Evolutionary conservation across 805 yeast genomes (phyloP).

Genomic region (Metschnikowia similis): DNA sequence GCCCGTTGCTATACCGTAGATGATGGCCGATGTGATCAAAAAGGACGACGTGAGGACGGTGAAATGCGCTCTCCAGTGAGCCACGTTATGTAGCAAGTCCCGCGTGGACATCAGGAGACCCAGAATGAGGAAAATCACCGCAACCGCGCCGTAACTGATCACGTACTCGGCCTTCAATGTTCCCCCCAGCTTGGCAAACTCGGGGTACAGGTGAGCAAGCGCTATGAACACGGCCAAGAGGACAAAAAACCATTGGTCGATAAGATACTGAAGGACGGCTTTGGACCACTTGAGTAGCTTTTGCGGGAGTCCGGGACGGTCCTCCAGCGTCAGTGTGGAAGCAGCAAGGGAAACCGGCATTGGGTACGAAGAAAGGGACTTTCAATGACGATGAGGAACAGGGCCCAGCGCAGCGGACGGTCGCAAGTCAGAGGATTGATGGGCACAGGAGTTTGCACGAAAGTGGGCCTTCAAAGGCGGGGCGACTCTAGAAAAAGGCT

Average conservation of each 20-base stretch:
- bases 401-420: too few species aligned
- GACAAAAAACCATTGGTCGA: conserved; percentile 71
- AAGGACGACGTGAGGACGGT: conserved; percentile 66
- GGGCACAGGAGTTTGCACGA: neutral
- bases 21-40: conserved; percentile 63
- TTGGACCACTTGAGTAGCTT: conserved; percentile 1
- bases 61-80: conserved; percentile 79
- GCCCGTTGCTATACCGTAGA: conserved; percentile 70
- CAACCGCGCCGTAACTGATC: conserved; percentile 84
- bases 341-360: neutral
- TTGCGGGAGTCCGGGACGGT: neutral
- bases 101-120: conserved; percentile 74
- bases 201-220: conserved; percentile 73
- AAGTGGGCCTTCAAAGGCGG: too few species aligned
- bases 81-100: conserved; percentile 56
- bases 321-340: neutral
- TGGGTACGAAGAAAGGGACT: neutral
- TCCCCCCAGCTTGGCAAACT: conserved; percentile 83
- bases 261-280: conserved; percentile 22
- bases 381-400: too few species aligned
- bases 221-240: conserved; percentile 68
- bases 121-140: conserved; percentile 74
- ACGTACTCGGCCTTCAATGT: conserved; percentile 68
- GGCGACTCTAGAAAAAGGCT: too few species aligned
- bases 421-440: neutral